Evolutionary conservation across 148 eudicot species (phyloP), one percentile per base, ranked within the genome.

Genomic region (Cornus controversa): DNA sequence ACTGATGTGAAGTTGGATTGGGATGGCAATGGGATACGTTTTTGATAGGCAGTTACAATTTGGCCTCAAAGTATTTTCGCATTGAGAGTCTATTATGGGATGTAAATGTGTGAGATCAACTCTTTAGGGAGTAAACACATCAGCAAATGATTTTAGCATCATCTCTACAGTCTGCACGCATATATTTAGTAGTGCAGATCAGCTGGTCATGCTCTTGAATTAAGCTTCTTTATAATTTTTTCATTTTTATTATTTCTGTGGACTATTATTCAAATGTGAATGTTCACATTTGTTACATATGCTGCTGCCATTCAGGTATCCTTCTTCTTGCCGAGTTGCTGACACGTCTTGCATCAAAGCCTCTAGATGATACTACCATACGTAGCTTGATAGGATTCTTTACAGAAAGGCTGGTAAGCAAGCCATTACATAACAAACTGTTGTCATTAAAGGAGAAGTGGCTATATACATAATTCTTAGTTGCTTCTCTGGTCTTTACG

Each of bases 251-350:
- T 34, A 14, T 50, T 64, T 54, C 50, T 23, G 18, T 34, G 29
- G 16, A 60, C 64, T n/a, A 60, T n/a, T 2, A 60, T 18, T 18
- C 45, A 67, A 23, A 76, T 26, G 78, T 45, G 67, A 65, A 53
- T 22, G 36, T 65, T 50, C 20, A 23, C 36, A 34, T 34, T 25
- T 40, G 5, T 57, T 36, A 37, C 36, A 6, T 69, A n/a, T 37
- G 16, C 8, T 69, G 68, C 72, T 85, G 67, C 69, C 64, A 18
- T 40, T 26, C 86, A 95, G 99, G 97, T 63, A 84, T 86, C 73
- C 97, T 95, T 72, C 89, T 95, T 74, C 90, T 95, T 68, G 97
- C 91, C 16, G 96, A 93, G 85, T 80, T 93, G 79, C 84, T 93
- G 81, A 77, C 73, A 54, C 86, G 80, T 82, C 85, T 95, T 70